Base-by-base conservation (phyloP, 2,329 filamentous ascomycete genomes). In the Knoxdaviesia capensis region DNA sequence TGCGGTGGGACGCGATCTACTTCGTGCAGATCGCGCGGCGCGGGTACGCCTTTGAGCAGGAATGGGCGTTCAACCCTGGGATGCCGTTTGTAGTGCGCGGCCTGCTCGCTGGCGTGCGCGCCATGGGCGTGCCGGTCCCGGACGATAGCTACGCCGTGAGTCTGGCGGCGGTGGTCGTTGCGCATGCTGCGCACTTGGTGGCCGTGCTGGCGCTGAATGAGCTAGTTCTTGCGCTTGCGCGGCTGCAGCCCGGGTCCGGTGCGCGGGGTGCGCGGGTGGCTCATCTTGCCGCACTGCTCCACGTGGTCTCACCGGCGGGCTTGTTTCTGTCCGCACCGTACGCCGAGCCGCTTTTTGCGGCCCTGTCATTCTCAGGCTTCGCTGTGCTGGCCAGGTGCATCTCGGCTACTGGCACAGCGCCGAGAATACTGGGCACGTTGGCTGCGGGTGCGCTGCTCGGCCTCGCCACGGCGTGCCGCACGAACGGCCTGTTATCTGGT, bases 281-380 rank as follows among this genome's bases (percentile, higher is more conserved):
- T 7, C 43, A 45, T 32, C 28, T 43, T 9, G 69, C 84, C 6
- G 74, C 84, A 3, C 61, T 71, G 10, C 63, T 96, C 40, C 85
- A 96, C 56, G 69, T 93, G 43, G 54, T 96, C 40, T 90, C 83
- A 0, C 88, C 90, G 0, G 90, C 82, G 0, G 88, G 88, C 1
- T 60, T 94, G 3, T 96, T 98, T 54, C 70, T 98, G 11, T 87
- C 80, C 0, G 80, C 87, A 0, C 85, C 88, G 0, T 93, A 90
- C 56, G 70, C 75, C 7, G 90, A 98, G 61, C 75, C 80, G 47
- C 57, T 78, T 0, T 94, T 86, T 57, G 77, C 88, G 0, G 64
- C 82, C 28, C 63, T 94, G 33, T 81, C 80, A 36, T 83, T 94
- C 51, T 50, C 67, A 1, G 90, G 85, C 1, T 77, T 76, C 51